A percentile compares a stretch with the other conserved stretches of the same genome.
phyloP scores from a whole-genome alignment of 176 grass and related monocot species.

The Carex myosuroides region DNA sequence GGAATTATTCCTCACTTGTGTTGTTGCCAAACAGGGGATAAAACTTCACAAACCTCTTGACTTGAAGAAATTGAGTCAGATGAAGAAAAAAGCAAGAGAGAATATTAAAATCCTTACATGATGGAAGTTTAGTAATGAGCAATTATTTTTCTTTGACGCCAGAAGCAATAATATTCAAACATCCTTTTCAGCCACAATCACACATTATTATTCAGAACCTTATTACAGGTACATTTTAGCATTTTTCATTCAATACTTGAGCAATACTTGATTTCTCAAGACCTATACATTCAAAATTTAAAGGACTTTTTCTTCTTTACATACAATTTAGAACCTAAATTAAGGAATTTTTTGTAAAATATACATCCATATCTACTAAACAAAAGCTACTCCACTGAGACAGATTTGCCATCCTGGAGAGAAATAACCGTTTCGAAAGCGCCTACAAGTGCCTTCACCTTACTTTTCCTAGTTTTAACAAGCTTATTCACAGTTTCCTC shows the following conservation, averaged over 20 bases:
- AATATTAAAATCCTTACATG: neutral
- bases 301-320: neutral
- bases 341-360: no score
- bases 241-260: neutral
- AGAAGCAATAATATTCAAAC: neutral
- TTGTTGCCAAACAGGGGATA: no score
- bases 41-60: neutral
- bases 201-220: conserved; percentile 14
- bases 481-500: conserved; percentile 64
- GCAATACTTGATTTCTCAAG: conserved; percentile 12
- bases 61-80: neutral
- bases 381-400: neutral
- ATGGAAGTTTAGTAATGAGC: neutral
- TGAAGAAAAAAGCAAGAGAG: neutral
- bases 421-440: conserved; percentile 60
- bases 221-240: neutral
- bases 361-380: neutral
- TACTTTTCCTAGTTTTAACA: conserved; percentile 59
- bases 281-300: conserved; percentile 1
- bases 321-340: neutral
- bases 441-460: conserved; percentile 66
- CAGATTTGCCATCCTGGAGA: conserved; percentile 50
- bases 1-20: neutral
- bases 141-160: neutral
- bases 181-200: neutral